Conservation (phyloP, 148 eudicot genomes). For the Heliamphora exappendiculata region DNA sequence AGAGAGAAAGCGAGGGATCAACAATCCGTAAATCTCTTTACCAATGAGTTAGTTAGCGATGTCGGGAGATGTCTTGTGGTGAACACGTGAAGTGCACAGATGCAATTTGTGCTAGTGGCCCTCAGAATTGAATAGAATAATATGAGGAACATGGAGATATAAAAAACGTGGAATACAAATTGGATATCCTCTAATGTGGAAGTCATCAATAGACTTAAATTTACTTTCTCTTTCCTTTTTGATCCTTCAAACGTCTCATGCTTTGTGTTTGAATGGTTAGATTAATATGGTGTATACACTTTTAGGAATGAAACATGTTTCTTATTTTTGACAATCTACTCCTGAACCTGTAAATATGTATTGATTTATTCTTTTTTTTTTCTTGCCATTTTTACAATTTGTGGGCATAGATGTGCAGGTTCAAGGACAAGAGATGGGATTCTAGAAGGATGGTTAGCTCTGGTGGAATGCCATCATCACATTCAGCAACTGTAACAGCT, state of each 20-base stretch:
- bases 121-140: neutral
- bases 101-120: neutral
- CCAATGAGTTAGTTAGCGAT: neutral
- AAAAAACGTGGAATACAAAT: too few relatives aligned
- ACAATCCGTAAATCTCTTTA: neutral
- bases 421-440: constrained; percentile 93
- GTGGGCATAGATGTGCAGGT: constrained; percentile 46
- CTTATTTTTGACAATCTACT: neutral
- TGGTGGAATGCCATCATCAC: constrained; percentile 99
- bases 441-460: constrained; percentile 78
- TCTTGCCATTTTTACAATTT: constrained; percentile 6
- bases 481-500: constrained; percentile 85
- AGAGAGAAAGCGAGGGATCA: neutral
- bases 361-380: constrained; percentile 4
- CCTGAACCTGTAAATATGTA: neutral
- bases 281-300: neutral
- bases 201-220: neutral
- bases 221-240: neutral
- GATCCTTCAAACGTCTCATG: neutral
- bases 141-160: neutral
- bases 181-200: neutral
- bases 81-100: too few relatives aligned
- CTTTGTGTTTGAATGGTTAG: neutral
- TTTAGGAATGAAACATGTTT: neutral
- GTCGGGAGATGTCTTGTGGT: neutral